phyloP scores from a whole-genome alignment of 2,329 filamentous ascomycete species.

The Corinectria fuckeliana region DNA sequence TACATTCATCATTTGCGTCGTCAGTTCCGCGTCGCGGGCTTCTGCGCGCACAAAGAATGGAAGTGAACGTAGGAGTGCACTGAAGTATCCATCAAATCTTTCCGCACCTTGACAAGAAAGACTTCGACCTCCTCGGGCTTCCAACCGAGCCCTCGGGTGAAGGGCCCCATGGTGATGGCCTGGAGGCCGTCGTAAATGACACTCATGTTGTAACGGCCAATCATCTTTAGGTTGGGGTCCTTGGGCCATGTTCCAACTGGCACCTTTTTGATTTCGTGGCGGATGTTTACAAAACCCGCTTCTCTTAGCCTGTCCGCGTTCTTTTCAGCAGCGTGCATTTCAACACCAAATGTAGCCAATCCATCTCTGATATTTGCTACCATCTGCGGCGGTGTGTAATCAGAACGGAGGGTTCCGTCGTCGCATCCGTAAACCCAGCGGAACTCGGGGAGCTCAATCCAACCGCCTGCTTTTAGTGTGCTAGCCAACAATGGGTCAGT shows the following conservation, averaged over 20 bases:
- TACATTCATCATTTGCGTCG: neutral
- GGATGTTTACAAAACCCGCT: slow-evolving; percentile 51
- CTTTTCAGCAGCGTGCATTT: slow-evolving; percentile 35
- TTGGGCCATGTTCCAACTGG: slow-evolving; percentile 57
- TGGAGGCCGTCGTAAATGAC: slow-evolving; percentile 42
- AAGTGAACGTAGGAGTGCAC: slow-evolving; percentile 29
- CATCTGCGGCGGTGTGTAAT: neutral
- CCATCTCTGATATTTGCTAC: slow-evolving; percentile 33
- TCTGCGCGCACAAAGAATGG: slow-evolving; percentile 25
- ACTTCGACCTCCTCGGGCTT: slow-evolving; percentile 42
- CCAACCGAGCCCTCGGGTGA: slow-evolving; percentile 45
- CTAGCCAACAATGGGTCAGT: slow-evolving; percentile 2
- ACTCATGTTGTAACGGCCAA: slow-evolving; percentile 46
- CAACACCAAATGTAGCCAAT: slow-evolving; percentile 39
- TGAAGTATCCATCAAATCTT: slow-evolving; percentile 39
- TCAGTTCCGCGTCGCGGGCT: neutral
- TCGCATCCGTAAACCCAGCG: slow-evolving; percentile 38
- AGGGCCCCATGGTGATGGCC: slow-evolving; percentile 43
- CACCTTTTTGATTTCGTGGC: slow-evolving; percentile 49
- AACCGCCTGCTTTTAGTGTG: slow-evolving; percentile 51
- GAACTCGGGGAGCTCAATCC: slow-evolving; percentile 52
- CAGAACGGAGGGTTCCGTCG: slow-evolving; percentile 35
- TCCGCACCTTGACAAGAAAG: slow-evolving; percentile 43
- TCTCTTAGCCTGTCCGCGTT: slow-evolving; percentile 36
- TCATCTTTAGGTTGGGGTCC: slow-evolving; percentile 52